Base-by-base conservation (phyloP, 305 asterid genomes). In the Rubia occidens region DNA sequence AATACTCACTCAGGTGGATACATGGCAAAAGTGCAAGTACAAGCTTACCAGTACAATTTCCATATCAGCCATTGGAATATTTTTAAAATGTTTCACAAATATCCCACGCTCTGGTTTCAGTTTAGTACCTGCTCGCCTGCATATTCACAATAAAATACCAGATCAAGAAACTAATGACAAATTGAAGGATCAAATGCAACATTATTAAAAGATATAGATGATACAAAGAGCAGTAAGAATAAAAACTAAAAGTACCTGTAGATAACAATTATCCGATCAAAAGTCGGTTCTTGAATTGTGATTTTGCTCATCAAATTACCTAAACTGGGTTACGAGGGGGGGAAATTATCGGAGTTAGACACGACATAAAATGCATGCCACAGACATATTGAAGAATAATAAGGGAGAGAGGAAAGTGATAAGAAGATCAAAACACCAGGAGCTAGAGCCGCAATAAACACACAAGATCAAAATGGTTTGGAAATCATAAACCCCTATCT, bases 1-100 rank as follows among this genome's bases (percentile, higher is more conserved):
- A 44, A 21, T n/a, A 43, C 61, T 69, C 42, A 67, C 32, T 58
- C 32, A 55, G 69, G 64, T 37, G 53, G 42, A 13, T 32, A 40
- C 21, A 62, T 40, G 64, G 68, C 65, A 15, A 53, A 40, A 60
- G 69, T 53, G 14, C 70, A 54, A 14, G 69, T 67, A 79, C 69
- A 75, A 69, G 76, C 97, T 76, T 79, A 94, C 96, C 65, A 94
- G 93, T 77, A 94, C 97, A 78, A 94, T 85, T 84, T 91, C 99
- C 99, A 94, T 83, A 85, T 94, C 99, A 75, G 96, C 99, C 99
- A 94, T 94, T 24, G 99, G 99, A 75, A 94, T 94, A 85, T 83
- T 82, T 77, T 82, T 89, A 90, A 94, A 94, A 86, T 94, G 99
- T 85, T 91, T 94, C 83, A 94, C 96, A 84, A 71, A 86, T 70